Evolutionary conservation across 192 early-diverging fungal genomes (phyloP).

Genomic region (Phycomyces nitens): DNA sequence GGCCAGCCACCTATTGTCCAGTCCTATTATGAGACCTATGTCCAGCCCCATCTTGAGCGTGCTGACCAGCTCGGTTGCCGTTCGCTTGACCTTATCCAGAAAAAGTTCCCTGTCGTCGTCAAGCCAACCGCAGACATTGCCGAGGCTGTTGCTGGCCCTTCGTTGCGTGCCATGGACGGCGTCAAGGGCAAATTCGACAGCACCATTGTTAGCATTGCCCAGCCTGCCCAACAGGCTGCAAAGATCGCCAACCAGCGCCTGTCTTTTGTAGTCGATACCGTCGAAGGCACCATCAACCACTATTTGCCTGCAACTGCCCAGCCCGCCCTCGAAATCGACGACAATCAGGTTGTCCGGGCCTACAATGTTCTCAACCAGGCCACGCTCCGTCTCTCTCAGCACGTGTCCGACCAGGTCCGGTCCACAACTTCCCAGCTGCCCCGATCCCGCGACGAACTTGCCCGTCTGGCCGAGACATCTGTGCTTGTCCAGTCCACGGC

Average conservation of each 20-base stretch:
- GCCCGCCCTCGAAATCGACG: constrained; percentile 15
- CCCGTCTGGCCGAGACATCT: constrained; percentile 25
- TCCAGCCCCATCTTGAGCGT: constrained; percentile 57
- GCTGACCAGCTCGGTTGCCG: constrained; percentile 60
- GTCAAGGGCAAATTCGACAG: constrained; percentile 28
- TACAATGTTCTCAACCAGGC: constrained; percentile 28
- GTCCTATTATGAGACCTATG: constrained; percentile 32
- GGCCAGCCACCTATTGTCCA: constrained; percentile 31
- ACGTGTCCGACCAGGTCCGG: constrained; percentile 26
- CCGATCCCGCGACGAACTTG: constrained; percentile 24
- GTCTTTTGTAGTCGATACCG: constrained; percentile 50
- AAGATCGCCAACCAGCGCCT: constrained; percentile 29
- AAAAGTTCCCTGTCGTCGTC: constrained; percentile 58
- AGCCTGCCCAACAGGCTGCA: constrained; percentile 50
- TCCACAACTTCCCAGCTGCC: constrained; percentile 25
- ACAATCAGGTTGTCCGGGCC: constrained; percentile 34
- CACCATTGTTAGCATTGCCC: constrained; percentile 10
- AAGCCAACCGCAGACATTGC: constrained; percentile 63
- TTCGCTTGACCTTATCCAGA: constrained; percentile 63
- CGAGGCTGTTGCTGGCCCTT: constrained; percentile 47
- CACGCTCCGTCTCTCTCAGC: constrained; percentile 27
- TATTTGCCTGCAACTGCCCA: constrained; percentile 26
- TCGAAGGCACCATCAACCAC: constrained; percentile 42
- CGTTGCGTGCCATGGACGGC: constrained; percentile 48
- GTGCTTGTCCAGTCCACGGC: constrained; percentile 26